Conservation (phyloP, 1,284 basidiomycete genomes). For the Mycena sp. region DNA sequence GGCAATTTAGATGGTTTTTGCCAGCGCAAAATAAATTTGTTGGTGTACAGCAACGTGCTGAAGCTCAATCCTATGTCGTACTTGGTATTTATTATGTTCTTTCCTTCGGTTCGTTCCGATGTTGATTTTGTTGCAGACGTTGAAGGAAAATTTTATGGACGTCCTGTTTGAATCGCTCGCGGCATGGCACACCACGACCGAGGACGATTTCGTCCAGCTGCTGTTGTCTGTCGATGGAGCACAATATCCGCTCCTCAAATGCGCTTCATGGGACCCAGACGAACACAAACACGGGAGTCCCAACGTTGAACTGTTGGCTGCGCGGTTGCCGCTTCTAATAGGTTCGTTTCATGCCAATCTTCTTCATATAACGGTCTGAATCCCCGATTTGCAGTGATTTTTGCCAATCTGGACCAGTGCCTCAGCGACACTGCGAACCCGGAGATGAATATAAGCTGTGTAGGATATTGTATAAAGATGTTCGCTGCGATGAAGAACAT, state of each 20-base stretch:
- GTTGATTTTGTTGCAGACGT: slow-evolving; percentile 46
- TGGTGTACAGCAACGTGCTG: slow-evolving; percentile 75
- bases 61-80: slow-evolving; percentile 73
- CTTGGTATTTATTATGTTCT: slow-evolving; percentile 48
- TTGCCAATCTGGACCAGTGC: slow-evolving; percentile 37
- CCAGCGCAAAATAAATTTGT: slow-evolving; percentile 71
- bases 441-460: slow-evolving; percentile 33
- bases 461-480: slow-evolving; percentile 41
- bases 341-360: slow-evolving; percentile 31
- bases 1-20: slow-evolving; percentile 60
- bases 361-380: neutral
- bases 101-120: slow-evolving; percentile 5
- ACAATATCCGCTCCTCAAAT: slow-evolving; percentile 60
- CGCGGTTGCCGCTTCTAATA: slow-evolving; percentile 40
- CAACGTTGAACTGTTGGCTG: slow-evolving; percentile 34
- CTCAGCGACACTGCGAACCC: slow-evolving; percentile 18
- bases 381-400: slow-evolving; percentile 34
- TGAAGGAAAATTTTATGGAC: slow-evolving; percentile 63
- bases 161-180: slow-evolving; percentile 68
- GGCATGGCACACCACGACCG: slow-evolving; percentile 59
- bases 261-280: slow-evolving; percentile 25
- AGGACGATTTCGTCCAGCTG: slow-evolving; percentile 66
- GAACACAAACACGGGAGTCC: slow-evolving; percentile 32
- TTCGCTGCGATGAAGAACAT: slow-evolving; percentile 45
- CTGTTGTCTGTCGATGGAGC: slow-evolving; percentile 63